A percentile compares a stretch with the other conserved stretches of the same genome.
Evolutionary conservation across 148 eudicot species (phyloP).

Genomic region (Polygonum maritimum): DNA sequence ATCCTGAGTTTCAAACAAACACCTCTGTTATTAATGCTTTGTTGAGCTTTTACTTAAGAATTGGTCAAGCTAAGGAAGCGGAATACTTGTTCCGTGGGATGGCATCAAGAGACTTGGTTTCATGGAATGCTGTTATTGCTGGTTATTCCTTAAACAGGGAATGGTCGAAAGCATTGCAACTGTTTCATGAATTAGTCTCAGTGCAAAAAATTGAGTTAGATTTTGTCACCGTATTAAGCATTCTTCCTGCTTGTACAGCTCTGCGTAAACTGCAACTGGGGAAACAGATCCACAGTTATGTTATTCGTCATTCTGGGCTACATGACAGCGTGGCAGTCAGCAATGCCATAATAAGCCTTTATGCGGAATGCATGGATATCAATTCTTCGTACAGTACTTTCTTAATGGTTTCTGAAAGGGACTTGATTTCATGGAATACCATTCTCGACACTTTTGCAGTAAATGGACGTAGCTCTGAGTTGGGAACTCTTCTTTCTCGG

Average conservation of each 20-base stretch:
- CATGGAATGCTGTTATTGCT: slow-evolving; percentile 70
- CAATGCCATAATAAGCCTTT: slow-evolving; percentile 35
- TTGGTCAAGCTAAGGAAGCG: slow-evolving; percentile 21
- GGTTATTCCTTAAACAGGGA: slow-evolving; percentile 46
- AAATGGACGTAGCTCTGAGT: slow-evolving; percentile 20
- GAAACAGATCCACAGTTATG: slow-evolving; percentile 58
- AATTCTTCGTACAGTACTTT: slow-evolving; percentile 38
- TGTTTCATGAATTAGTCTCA: slow-evolving; percentile 36
- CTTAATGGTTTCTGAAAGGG: slow-evolving; percentile 28
- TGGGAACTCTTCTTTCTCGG: slow-evolving; percentile 24
- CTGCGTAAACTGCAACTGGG: slow-evolving; percentile 32
- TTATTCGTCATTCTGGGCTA: slow-evolving; percentile 28
- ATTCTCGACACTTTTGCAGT: slow-evolving; percentile 48
- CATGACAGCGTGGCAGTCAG: slow-evolving; percentile 13
- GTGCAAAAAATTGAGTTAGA: slow-evolving; percentile 21
- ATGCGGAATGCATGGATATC: slow-evolving; percentile 42
- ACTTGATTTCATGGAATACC: slow-evolving; percentile 69
- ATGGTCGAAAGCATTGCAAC: slow-evolving; percentile 36
- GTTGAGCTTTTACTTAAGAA: slow-evolving; percentile 49
- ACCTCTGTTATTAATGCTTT: slow-evolving; percentile 46
- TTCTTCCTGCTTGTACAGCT: slow-evolving; percentile 52
- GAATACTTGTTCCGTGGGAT: slow-evolving; percentile 41
- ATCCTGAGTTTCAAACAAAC: slow-evolving; percentile 29
- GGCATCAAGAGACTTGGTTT: slow-evolving; percentile 43
- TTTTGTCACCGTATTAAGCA: slow-evolving; percentile 48